Evolutionary conservation across 768 basidiomycete species (phyloP).

Genomic region (Rhizopogon vulgaris): DNA sequence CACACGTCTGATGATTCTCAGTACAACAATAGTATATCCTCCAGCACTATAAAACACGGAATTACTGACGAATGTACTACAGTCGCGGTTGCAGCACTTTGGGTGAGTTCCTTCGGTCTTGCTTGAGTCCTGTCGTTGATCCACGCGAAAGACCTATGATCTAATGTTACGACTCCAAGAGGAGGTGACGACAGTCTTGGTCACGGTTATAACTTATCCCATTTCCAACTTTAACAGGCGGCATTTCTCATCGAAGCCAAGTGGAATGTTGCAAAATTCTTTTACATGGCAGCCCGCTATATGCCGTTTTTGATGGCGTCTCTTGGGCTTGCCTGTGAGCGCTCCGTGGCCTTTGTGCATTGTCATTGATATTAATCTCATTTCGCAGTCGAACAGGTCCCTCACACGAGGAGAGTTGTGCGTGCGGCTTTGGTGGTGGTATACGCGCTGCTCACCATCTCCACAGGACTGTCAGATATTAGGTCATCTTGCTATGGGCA

Average conservation of each 20-base stretch:
- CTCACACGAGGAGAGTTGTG: background rate
- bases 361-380: background rate
- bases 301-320: background rate
- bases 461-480: background rate
- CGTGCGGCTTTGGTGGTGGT: background rate
- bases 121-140: constrained; percentile 18
- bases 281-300: background rate
- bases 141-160: background rate
- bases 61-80: background rate
- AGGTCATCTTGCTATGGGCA: background rate
- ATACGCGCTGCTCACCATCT: background rate
- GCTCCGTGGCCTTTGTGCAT: background rate
- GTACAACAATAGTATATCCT: background rate
- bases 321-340: background rate
- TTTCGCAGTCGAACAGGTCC: background rate
- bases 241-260: background rate
- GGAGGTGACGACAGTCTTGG: background rate
- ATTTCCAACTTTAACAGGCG: background rate
- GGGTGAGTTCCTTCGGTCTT: background rate
- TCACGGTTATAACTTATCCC: background rate
- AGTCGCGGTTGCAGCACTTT: background rate
- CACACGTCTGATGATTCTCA: background rate
- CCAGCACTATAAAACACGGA: background rate
- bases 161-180: background rate
- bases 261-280: background rate